Percentiles rank a stretch among this genome's conserved stretches.
phyloP scores from a whole-genome alignment of 495 filamentous ascomycete genomes.

The Niebla homalea region DNA sequence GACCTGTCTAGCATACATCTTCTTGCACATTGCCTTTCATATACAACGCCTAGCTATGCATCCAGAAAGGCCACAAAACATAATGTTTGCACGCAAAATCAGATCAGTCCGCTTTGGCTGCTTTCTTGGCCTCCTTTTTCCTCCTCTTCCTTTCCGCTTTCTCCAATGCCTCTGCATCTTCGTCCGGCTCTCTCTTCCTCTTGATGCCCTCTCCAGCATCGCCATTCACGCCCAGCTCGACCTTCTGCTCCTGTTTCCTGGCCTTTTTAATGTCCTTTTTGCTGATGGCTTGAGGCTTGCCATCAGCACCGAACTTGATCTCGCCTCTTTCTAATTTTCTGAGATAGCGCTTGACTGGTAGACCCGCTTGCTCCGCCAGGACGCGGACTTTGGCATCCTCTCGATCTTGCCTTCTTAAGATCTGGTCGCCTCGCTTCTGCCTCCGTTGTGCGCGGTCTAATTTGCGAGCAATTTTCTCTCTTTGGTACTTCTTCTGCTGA shows the following conservation, averaged over 20 bases:
- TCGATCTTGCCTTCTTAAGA: slow-evolving; percentile 29
- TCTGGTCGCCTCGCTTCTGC: slow-evolving; percentile 33
- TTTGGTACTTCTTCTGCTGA: slow-evolving; percentile 32
- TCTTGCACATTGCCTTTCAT: not conserved
- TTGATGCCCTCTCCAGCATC: slow-evolving; percentile 32
- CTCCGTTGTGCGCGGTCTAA: slow-evolving; percentile 27
- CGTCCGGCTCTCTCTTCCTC: slow-evolving; percentile 35
- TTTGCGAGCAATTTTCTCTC: slow-evolving; percentile 25
- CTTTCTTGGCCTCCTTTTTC: slow-evolving; percentile 41
- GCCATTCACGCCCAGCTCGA: slow-evolving; percentile 21
- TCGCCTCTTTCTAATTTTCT: slow-evolving; percentile 58
- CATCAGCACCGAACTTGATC: slow-evolving; percentile 43
- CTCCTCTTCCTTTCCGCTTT: slow-evolving; percentile 42
- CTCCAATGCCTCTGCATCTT: slow-evolving; percentile 31
- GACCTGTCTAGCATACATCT: not conserved
- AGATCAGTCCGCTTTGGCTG: not conserved
- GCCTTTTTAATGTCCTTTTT: slow-evolving; percentile 69
- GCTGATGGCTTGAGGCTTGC: slow-evolving; percentile 46
- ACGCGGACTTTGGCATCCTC: slow-evolving; percentile 41
- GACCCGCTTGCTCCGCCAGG: slow-evolving; percentile 46
- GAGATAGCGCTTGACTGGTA: slow-evolving; percentile 56
- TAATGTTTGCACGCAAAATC: not conserved
- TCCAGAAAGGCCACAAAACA: not conserved
- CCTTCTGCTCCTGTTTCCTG: slow-evolving; percentile 51
- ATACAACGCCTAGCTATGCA: slow-evolving; percentile 1